Percentiles rank a stretch among this genome's conserved stretches.
These are phyloP conservation scores for Thermomucor indicae-seudaticae DNA, from an alignment of 371 early-diverging fungal genomes.

Conservation along the genomic window DNA sequence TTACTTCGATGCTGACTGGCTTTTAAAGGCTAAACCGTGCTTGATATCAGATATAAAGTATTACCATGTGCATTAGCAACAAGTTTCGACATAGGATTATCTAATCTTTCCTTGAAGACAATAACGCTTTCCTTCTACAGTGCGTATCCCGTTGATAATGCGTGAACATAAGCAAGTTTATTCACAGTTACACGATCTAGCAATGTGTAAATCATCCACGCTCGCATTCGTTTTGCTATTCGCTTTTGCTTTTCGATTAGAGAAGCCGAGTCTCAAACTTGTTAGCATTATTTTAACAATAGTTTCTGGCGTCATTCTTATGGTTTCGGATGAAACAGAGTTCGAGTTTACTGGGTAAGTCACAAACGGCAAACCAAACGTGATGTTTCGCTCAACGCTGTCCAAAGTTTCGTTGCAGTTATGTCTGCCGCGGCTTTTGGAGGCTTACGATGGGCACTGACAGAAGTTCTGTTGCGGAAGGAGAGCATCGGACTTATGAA, in stretches of 20 bases:
- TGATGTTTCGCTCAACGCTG: background rate
- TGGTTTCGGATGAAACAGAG: constrained; percentile 79
- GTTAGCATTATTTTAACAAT: constrained; percentile 74
- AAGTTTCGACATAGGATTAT: constrained; percentile 87
- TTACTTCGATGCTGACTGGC: background rate
- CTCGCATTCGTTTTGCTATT: constrained; percentile 87
- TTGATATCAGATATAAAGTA: constrained; percentile 48
- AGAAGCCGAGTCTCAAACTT: constrained; percentile 65
- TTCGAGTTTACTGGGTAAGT: constrained; percentile 63
- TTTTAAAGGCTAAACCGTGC: background rate
- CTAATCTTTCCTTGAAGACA: constrained; percentile 77
- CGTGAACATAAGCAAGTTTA: background rate
- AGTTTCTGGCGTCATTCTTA: constrained; percentile 74
- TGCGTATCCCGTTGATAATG: constrained; percentile 18
- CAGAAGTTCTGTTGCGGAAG: constrained; percentile 80
- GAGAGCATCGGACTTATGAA: constrained; percentile 73
- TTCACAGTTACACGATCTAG: constrained; percentile 20
- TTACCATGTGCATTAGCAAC: constrained; percentile 88
- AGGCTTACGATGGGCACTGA: constrained; percentile 85
- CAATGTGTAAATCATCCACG: constrained; percentile 91
- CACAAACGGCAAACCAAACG: background rate
- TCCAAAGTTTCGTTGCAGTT: constrained; percentile 46
- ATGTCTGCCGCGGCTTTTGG: constrained; percentile 79
- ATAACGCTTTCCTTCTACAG: constrained; percentile 90
- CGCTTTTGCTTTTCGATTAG: constrained; percentile 83